Evolutionary conservation across 768 basidiomycete species (phyloP), one percentile per base, ranked within the genome.

Genomic region (Nidularia pulvinata): DNA sequence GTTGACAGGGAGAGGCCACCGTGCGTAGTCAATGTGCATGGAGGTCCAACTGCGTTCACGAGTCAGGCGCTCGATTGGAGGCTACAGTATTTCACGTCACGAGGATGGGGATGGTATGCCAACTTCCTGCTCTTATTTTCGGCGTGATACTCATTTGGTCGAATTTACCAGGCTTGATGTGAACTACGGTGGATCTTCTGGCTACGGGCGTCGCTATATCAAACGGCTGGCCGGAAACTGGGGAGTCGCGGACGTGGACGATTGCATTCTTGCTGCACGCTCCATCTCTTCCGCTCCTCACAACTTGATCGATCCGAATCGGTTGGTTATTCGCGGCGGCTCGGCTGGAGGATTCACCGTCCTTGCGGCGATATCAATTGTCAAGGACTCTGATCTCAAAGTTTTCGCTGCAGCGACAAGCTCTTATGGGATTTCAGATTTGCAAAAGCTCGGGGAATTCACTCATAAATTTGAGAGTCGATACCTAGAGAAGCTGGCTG

Each of bases 271-370:
- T n/a, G 82, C 88, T 2, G 80, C 83, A 0, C 69, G 66, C 19
- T 59, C 73, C 34, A 76, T 91, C 36, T 73, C 82, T 11, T 53
- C 62, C 3, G 57, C 66, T 1, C 76, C 78, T 0, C 66, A 81
- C 61, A 71, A 76, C 7, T 79, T 86, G 59, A 77, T 89, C 51
- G 91, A 94, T 56, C 68, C 73, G 1, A 67, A 79, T 48, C 85
- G 91, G 6, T 74, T 82, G 4, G 81, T 83, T 14, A 85, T 93
- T 55, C 83, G 87, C 2, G 92, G 91, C 0, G 75, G 81, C 0
- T 89, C 88, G 10, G 80, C 89, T 4, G 90, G 91, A 2, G 91
- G 91, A 0, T 91, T 77, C 65, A 90, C 89, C 2, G 76, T 78
- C 5, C 79, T 94, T 34, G 66, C 84, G 7, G 65, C 70, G 1